phyloP scores from a whole-genome alignment of 2,329 filamentous ascomycete species.

The Dryadomyces sulphureus region DNA sequence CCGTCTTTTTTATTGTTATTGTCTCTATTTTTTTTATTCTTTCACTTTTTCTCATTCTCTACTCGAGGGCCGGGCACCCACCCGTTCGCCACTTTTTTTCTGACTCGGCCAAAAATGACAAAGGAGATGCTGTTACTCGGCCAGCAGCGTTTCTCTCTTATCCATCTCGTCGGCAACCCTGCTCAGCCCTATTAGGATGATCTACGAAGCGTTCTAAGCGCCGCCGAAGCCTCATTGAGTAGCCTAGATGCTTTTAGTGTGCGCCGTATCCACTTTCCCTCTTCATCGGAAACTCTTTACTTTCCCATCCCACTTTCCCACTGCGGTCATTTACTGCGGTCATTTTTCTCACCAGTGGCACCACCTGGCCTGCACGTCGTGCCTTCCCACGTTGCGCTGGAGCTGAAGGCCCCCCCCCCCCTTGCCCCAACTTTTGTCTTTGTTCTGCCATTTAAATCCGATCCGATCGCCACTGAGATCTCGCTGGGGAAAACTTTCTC shows the following conservation, averaged over 20 bases:
- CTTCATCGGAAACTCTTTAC: conserved; percentile 4
- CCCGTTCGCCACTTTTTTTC: too few relatives aligned
- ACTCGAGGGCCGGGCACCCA: too few relatives aligned
- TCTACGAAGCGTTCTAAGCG: neutral
- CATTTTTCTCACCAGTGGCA: conserved; percentile 2
- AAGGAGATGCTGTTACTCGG: too few relatives aligned
- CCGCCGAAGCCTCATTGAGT: neutral
- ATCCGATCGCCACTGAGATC: too few relatives aligned
- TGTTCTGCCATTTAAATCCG: neutral
- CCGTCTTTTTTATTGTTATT: too few relatives aligned
- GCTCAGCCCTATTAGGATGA: neutral
- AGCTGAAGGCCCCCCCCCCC: neutral
- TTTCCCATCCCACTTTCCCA: conserved; percentile 5
- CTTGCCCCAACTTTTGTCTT: neutral
- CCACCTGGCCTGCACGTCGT: neutral
- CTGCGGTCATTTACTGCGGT: neutral
- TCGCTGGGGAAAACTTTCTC: too few relatives aligned
- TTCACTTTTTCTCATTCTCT: too few relatives aligned
- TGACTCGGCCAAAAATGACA: too few relatives aligned
- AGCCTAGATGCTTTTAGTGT: neutral
- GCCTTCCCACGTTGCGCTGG: neutral
- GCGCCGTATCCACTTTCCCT: neutral
- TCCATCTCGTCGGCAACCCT: neutral
- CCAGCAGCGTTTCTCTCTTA: neutral
- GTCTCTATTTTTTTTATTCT: too few relatives aligned